Percentiles rank a stretch among this genome's conserved stretches.
Conservation (phyloP, 441 rosid genomes). For the Manihot esculenta region DNA sequence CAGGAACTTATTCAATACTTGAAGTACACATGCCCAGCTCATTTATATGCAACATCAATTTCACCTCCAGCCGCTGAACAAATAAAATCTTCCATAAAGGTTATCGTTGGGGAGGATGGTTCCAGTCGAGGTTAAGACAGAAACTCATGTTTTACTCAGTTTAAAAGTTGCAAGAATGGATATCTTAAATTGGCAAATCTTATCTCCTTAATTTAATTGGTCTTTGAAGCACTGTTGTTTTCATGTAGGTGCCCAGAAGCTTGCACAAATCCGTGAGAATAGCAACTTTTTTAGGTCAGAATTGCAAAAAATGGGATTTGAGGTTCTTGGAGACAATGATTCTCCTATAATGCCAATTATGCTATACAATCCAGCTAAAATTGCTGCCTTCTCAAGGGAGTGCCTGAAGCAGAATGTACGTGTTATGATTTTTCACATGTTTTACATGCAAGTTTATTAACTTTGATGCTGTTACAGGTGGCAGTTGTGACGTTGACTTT, state of each 20-base stretch:
- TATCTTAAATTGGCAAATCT: background rate
- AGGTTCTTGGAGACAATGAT: slow-evolving; percentile 90
- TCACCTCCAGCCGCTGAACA: slow-evolving; percentile 91
- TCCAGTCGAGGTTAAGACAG: slow-evolving; percentile 61
- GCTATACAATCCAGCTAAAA: slow-evolving; percentile 95
- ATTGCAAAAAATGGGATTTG: slow-evolving; percentile 90
- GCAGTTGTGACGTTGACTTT: slow-evolving; percentile 84
- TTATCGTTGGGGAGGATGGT: slow-evolving; percentile 87
- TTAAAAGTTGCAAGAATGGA: background rate
- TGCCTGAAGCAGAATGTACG: slow-evolving; percentile 72
- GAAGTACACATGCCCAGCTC: slow-evolving; percentile 76
- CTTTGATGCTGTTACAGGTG: slow-evolving; percentile 39
- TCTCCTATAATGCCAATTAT: slow-evolving; percentile 95
- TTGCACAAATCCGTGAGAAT: slow-evolving; percentile 81
- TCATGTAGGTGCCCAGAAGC: slow-evolving; percentile 74
- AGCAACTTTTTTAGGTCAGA: slow-evolving; percentile 91
- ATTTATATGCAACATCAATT: slow-evolving; percentile 83
- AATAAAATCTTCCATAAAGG: slow-evolving; percentile 75
- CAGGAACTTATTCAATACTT: slow-evolving; percentile 78
- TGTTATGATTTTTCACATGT: no score
- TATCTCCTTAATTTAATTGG: background rate
- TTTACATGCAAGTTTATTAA: no score
- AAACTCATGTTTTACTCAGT: background rate
- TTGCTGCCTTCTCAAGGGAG: slow-evolving; percentile 86
- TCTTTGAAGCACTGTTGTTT: background rate